Evolutionary conservation across 2,329 filamentous ascomycete genomes (phyloP).

Genomic region (Colletotrichum acutatum): DNA sequence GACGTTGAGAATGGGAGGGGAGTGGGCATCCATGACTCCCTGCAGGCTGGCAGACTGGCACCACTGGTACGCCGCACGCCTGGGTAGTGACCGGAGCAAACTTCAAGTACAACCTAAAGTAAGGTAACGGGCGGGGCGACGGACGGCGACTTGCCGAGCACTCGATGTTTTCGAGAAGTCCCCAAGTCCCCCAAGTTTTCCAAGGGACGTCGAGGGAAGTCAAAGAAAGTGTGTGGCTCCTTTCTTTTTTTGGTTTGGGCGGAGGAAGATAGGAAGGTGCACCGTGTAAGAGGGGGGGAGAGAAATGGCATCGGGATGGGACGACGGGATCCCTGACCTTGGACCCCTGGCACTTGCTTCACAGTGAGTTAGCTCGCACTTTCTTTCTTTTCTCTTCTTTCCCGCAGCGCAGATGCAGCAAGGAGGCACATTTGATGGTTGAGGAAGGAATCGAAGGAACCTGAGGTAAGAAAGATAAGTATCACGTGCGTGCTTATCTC

Average conservation of each 20-base stretch:
- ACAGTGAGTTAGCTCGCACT: not conserved
- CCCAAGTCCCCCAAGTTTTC: not conserved
- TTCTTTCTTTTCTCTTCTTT: not conserved
- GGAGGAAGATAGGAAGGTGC: not conserved
- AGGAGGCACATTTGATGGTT: too few relatives aligned
- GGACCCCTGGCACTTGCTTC: slow-evolving; percentile 11
- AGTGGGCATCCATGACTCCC: not conserved
- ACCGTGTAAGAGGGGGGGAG: not conserved
- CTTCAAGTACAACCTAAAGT: not conserved
- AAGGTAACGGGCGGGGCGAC: not conserved
- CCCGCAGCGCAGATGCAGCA: not conserved
- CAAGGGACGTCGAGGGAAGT: not conserved
- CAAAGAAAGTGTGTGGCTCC: not conserved
- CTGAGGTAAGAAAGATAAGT: not conserved
- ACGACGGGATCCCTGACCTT: slow-evolving; percentile 22
- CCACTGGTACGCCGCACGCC: too few relatives aligned
- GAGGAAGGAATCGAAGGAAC: not conserved
- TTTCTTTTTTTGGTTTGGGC: not conserved
- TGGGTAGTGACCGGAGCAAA: not conserved
- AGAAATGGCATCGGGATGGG: slow-evolving; percentile 14
- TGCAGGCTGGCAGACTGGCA: too few relatives aligned
- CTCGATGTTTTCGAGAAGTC: not conserved
- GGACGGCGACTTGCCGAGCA: slow-evolving; percentile 10
- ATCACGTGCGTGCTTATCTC: not conserved
- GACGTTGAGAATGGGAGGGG: not conserved